Evolutionary conservation across 1,284 basidiomycete species (phyloP).

Genomic region (Ustilago esculenta): DNA sequence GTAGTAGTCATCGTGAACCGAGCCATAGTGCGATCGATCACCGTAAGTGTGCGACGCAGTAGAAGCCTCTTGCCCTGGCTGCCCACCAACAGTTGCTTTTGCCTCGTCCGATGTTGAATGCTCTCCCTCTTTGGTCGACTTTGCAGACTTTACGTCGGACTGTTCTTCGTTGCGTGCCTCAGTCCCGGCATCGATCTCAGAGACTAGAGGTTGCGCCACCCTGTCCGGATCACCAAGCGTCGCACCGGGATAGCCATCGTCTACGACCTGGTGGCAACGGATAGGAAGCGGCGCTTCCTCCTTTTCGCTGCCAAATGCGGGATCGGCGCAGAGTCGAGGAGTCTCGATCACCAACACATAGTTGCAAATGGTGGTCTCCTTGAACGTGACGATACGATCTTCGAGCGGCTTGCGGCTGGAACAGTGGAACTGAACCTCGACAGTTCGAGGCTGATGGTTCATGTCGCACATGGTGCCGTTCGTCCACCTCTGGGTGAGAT

Average conservation of each 20-base stretch:
- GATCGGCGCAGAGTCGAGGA: constrained; percentile 36
- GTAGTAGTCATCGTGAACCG: constrained; percentile 45
- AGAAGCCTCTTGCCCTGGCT: background rate
- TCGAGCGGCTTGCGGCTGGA: constrained; percentile 31
- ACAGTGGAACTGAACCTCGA: constrained; percentile 61
- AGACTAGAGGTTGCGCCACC: constrained; percentile 1
- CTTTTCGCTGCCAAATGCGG: constrained; percentile 43
- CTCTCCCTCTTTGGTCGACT: background rate
- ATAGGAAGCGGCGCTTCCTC: constrained; percentile 33
- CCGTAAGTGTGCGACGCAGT: constrained; percentile 41
- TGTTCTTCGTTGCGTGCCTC: background rate
- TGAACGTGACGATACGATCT: constrained; percentile 56
- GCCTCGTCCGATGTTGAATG: background rate
- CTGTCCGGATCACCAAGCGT: constrained; percentile 28
- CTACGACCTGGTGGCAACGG: constrained; percentile 38
- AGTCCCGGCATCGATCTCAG: constrained; percentile 3
- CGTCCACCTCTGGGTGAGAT: constrained; percentile 56
- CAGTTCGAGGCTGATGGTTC: constrained; percentile 51
- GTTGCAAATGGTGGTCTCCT: constrained; percentile 63
- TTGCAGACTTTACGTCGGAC: background rate
- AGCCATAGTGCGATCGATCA: constrained; percentile 39
- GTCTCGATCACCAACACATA: constrained; percentile 58
- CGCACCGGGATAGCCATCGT: constrained; percentile 23
- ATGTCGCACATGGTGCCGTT: constrained; percentile 60
- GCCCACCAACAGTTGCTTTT: background rate